A percentile compares a stretch with the other conserved stretches of the same genome.
phyloP scores from a whole-genome alignment of 2,329 filamentous ascomycete species.

The Xenosphaeropsis pyriputrescens region DNA sequence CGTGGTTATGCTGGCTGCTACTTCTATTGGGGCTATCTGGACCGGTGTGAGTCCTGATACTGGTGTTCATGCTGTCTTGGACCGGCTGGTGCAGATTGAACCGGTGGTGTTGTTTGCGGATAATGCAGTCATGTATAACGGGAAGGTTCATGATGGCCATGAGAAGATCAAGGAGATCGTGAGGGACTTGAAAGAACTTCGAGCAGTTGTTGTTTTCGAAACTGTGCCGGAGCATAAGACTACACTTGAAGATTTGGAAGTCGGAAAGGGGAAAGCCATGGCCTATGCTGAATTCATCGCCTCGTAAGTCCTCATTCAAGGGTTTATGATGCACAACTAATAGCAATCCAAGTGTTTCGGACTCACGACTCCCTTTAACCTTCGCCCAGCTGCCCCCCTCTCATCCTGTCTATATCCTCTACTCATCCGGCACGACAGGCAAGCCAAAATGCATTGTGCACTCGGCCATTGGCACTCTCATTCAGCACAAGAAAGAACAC shows the following conservation, averaged over 20 bases:
- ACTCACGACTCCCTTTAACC: slow-evolving; percentile 23
- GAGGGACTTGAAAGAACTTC: slow-evolving; percentile 42
- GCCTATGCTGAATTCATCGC: not conserved
- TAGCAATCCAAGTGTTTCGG: slow-evolving; percentile 20
- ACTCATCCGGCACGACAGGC: slow-evolving; percentile 80
- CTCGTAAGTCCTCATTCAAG: not conserved
- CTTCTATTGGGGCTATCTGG: slow-evolving; percentile 79
- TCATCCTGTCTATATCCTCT: slow-evolving; percentile 87
- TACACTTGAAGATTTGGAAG: not conserved
- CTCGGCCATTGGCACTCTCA: slow-evolving; percentile 72
- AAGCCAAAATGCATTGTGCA: slow-evolving; percentile 91
- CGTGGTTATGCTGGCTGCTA: slow-evolving; percentile 74
- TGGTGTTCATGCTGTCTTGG: slow-evolving; percentile 79
- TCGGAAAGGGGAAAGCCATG: not conserved
- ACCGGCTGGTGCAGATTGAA: slow-evolving; percentile 72
- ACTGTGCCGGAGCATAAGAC: slow-evolving; percentile 27
- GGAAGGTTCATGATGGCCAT: slow-evolving; percentile 70
- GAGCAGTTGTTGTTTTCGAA: slow-evolving; percentile 60
- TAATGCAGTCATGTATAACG: slow-evolving; percentile 81
- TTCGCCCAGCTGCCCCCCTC: slow-evolving; percentile 74
- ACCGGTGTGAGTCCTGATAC: slow-evolving; percentile 88
- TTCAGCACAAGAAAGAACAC: slow-evolving; percentile 97
- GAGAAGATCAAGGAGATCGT: slow-evolving; percentile 70
- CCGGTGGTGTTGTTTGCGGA: slow-evolving; percentile 75
- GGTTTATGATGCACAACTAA: not conserved